A percentile compares a stretch with the other conserved stretches of the same genome.
Conservation (phyloP, 1,284 basidiomycete species). For the Leucoagaricus sp. region DNA sequence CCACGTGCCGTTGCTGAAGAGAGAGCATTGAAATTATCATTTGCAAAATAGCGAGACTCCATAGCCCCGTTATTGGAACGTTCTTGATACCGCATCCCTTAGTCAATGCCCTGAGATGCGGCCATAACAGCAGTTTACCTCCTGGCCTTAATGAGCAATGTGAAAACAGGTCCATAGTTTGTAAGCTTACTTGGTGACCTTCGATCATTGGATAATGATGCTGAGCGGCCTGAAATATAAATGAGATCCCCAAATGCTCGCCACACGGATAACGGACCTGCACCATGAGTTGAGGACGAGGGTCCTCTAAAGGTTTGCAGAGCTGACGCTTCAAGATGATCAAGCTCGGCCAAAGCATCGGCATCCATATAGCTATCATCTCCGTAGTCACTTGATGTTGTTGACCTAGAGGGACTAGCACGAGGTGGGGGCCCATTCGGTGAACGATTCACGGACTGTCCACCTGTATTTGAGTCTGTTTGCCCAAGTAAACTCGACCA, state of each 20-base stretch:
- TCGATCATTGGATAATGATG: neutral
- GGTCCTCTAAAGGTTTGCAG: slow-evolving; percentile 8
- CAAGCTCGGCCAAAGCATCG: slow-evolving; percentile 26
- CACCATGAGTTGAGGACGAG: slow-evolving; percentile 1
- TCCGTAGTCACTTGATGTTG: slow-evolving; percentile 6
- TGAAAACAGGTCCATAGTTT: neutral
- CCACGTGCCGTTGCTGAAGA: neutral
- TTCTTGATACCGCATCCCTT: neutral
- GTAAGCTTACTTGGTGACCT: neutral
- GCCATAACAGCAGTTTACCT: neutral
- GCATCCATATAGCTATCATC: slow-evolving; percentile 21
- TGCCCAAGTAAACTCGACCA: slow-evolving; percentile 35
- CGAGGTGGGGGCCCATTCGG: neutral
- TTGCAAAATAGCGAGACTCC: neutral
- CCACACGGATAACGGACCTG: slow-evolving; percentile 13
- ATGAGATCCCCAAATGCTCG: neutral
- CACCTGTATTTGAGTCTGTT: neutral
- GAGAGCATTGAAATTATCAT: too few species aligned
- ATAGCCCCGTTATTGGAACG: neutral
- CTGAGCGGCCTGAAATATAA: neutral
- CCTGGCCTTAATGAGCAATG: slow-evolving; percentile 3
- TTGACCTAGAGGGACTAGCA: slow-evolving; percentile 1
- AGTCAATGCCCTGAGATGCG: neutral
- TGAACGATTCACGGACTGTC: neutral
- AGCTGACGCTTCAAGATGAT: slow-evolving; percentile 25